A percentile compares a stretch with the other conserved stretches of the same genome.
These are phyloP conservation scores for Dicorynia guianensis DNA, from an alignment of 306 rosid genomes.

Conservation along the genomic window DNA sequence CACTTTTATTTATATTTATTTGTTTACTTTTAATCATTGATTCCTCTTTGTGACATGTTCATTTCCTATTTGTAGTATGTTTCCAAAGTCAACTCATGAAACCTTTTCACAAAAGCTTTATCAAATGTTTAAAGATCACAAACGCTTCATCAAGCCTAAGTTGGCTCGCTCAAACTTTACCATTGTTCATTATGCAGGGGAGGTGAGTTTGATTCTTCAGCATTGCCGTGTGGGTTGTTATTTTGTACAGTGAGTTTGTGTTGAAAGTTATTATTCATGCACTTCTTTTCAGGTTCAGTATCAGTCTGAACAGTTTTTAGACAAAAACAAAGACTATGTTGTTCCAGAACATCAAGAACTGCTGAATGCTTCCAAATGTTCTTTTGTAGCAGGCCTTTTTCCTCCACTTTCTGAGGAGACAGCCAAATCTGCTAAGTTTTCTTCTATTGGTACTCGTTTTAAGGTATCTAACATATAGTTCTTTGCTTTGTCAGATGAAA, in stretches of 20 bases:
- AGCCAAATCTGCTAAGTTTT: constrained; percentile 82
- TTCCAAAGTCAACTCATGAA: constrained; percentile 93
- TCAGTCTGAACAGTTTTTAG: constrained; percentile 87
- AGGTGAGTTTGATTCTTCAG: constrained; percentile 60
- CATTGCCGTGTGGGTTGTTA: constrained; percentile 28
- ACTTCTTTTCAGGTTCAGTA: constrained; percentile 79
- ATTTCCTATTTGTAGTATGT: constrained; percentile 68
- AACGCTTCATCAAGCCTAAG: constrained; percentile 93
- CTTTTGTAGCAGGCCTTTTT: constrained; percentile 83
- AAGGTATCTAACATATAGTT: constrained; percentile 63
- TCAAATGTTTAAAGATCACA: constrained; percentile 86
- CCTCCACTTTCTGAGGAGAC: constrained; percentile 83
- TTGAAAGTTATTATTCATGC: constrained; percentile 39
- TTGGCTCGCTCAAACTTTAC: constrained; percentile 85
- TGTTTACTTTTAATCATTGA: not conserved
- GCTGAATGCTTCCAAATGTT: constrained; percentile 81
- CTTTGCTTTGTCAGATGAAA: constrained; percentile 37
- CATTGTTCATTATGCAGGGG: constrained; percentile 91
- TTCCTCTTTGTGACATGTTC: constrained; percentile 26
- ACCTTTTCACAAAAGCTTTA: constrained; percentile 88
- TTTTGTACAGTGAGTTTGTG: constrained; percentile 19
- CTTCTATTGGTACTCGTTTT: constrained; percentile 93
- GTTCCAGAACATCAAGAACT: constrained; percentile 95
- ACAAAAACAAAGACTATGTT: constrained; percentile 94
- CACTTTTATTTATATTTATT: not conserved